Conservation (phyloP, 2,329 filamentous ascomycete species). For the Beauveria australis region DNA sequence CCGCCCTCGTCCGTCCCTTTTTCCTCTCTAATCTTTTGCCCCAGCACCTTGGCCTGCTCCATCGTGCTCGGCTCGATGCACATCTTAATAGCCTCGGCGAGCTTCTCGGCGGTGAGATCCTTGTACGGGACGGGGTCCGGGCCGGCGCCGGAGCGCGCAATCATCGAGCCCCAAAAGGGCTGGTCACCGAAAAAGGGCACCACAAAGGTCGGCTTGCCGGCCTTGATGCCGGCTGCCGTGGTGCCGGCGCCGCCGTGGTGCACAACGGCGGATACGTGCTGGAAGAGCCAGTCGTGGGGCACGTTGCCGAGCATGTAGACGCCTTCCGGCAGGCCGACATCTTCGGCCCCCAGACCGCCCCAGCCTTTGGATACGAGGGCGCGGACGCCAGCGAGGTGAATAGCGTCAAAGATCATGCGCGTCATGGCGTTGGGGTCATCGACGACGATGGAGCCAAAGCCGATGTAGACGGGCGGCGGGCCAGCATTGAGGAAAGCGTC, state of each 20-base stretch:
- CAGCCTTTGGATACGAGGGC: constrained; percentile 82
- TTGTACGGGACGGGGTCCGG: constrained; percentile 63
- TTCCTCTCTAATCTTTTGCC: constrained; percentile 59
- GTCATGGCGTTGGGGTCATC: constrained; percentile 68
- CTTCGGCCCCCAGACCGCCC: constrained; percentile 72
- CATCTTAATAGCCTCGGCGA: constrained; percentile 55
- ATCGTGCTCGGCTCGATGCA: constrained; percentile 53
- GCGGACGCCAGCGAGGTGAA: constrained; percentile 58
- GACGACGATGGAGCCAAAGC: constrained; percentile 76
- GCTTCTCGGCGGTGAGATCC: constrained; percentile 54
- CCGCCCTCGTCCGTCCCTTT: constrained; percentile 54
- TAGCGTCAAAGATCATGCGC: constrained; percentile 61
- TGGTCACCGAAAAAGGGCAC: constrained; percentile 86
- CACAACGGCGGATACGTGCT: constrained; percentile 71
- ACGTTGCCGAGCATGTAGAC: constrained; percentile 80
- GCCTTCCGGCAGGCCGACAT: constrained; percentile 60
- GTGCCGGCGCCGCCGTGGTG: constrained; percentile 87
- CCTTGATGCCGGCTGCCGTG: constrained; percentile 75
- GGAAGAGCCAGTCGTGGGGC: constrained; percentile 85
- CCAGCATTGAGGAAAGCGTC: constrained; percentile 59
- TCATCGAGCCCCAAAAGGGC: constrained; percentile 75
- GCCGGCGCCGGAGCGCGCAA: constrained; percentile 63
- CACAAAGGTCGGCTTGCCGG: constrained; percentile 71
- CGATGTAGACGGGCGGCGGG: constrained; percentile 69
- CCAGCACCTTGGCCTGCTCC: constrained; percentile 48